phyloP scores from a whole-genome alignment of 441 rosid genomes.

The Viola pubescens region DNA sequence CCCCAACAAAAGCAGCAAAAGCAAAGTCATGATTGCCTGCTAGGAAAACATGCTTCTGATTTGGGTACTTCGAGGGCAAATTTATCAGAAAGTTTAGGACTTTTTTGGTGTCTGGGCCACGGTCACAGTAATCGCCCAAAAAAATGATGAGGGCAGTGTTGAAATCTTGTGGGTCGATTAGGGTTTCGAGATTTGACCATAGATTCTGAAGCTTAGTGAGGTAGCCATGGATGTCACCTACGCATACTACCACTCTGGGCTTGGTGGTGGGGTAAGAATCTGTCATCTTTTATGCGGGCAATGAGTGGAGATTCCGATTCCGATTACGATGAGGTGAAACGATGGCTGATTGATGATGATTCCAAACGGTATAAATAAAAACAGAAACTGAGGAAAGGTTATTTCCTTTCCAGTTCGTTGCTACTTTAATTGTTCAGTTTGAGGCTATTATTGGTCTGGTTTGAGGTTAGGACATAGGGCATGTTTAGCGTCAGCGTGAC shows the following conservation, averaged over 20 bases:
- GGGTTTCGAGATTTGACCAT: conserved; percentile 62
- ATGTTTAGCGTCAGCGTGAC: no score
- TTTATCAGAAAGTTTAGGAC: conserved; percentile 60
- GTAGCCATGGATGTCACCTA: conserved; percentile 88
- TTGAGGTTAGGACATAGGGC: no score
- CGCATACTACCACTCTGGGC: conserved; percentile 50
- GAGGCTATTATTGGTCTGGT: no score
- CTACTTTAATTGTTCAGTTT: no score
- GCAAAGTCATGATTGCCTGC: conserved; percentile 77
- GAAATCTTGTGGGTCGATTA: conserved; percentile 36
- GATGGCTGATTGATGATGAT: no score
- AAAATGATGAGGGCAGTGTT: conserved; percentile 59
- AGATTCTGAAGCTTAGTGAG: conserved; percentile 51
- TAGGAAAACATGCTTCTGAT: conserved; percentile 56
- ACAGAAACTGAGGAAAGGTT: no score
- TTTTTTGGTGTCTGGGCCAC: conserved; percentile 59
- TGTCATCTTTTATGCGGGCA: no score
- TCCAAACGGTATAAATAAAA: no score
- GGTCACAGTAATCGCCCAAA: conserved; percentile 89
- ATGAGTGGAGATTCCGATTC: no score
- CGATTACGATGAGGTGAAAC: no score
- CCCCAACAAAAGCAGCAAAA: conserved; percentile 56
- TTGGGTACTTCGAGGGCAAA: conserved; percentile 43
- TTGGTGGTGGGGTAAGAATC: conserved; percentile 4
- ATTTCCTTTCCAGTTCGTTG: no score